Evolutionary conservation across 2,329 filamentous ascomycete genomes (phyloP), one percentile per base, ranked within the genome.

Genomic region (Calonectria pseudoreteaudii): DNA sequence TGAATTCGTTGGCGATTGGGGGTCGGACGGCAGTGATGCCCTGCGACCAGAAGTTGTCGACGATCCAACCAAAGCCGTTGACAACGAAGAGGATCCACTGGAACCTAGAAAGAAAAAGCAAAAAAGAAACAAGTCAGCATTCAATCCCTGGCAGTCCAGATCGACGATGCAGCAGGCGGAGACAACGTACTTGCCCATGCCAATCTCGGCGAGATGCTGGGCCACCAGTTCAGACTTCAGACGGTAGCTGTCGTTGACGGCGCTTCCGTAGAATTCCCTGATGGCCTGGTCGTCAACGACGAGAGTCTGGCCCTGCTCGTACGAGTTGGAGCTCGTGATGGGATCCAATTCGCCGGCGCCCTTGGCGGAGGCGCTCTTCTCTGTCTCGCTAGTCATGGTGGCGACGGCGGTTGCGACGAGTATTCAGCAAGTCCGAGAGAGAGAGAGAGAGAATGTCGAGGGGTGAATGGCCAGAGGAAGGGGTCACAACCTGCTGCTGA

Each of bases 11-110:
- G 30, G 72, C 78, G 14, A 84, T 77, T 6, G 83, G 78, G 5
- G 83, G 82, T 0, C 83, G 81, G 5, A 82, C 77, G 11, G 83
- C 82, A 18, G 80, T 82, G 74, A 85, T 83, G 30, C 83, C 83
- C 72, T 85, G 83, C 8, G 79, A 82, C 82, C 83, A 85, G 71
- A 85, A 83, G 72, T 87, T 87, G 79, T 87, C 86, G 23, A 86
- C 82, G 56, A 87, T 85, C 85, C 85, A 88, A 28, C 86, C 86
- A 52, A 86, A 86, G 34, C 86, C 86, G n/a, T 83, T 86, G n/a
- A 88, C 83, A 18, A 86, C 79, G 74, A 88, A 88, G 2, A 88
- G 82, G 10, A 80, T 80, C 85, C 86, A 87, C 80, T 87, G 86
- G 64, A 83, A 84, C 20, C 81, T 83, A 30, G 26, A 16, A n/a